Base-by-base conservation (phyloP, 495 filamentous ascomycete genomes). In the Symbiotaphrina buchneri region DNA sequence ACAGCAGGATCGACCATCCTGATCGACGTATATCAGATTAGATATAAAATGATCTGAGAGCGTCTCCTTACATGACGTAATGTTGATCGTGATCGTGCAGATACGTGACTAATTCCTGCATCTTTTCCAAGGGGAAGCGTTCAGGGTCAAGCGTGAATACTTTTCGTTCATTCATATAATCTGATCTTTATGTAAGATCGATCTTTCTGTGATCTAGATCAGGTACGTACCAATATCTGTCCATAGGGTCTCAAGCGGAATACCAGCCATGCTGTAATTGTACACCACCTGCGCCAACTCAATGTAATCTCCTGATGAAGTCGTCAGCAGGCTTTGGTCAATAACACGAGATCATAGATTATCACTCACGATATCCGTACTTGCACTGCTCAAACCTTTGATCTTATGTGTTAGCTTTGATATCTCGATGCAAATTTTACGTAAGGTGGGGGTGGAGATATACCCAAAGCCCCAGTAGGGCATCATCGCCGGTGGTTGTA, bases 1-100 rank as follows among this genome's bases (percentile, higher is more conserved):
- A 84, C 68, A 7, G 79, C 77, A 3, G 81, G 81, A 41, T 91
- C 81, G 6, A 92, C 78, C 79, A 90, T 90, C 24, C n/a, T n/a
- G n/a, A n/a, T n/a, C n/a, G n/a, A n/a, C n/a, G n/a, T n/a, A n/a
- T n/a, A n/a, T n/a, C n/a, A n/a, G n/a, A n/a, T n/a, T n/a, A n/a
- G n/a, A n/a, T n/a, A n/a, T n/a, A n/a, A n/a, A n/a, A n/a, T n/a
- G n/a, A n/a, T n/a, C n/a, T n/a, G n/a, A n/a, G n/a, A n/a, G n/a
- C n/a, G n/a, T n/a, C n/a, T n/a, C n/a, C n/a, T n/a, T n/a, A n/a
- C n/a, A 87, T 55, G 27, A 85, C 64, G 38, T 85, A 84, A 31
- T 82, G 63, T 44, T 87, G 82, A 30, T 82, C 39, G 41, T 76
- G 61, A 17, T 48, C 46, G 45, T 92, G 82, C 0, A 92, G 61